Evolutionary conservation across 2,329 filamentous ascomycete genomes (phyloP), one percentile per base, ranked within the genome.

Genomic region (Aspergillaceae sp.): DNA sequence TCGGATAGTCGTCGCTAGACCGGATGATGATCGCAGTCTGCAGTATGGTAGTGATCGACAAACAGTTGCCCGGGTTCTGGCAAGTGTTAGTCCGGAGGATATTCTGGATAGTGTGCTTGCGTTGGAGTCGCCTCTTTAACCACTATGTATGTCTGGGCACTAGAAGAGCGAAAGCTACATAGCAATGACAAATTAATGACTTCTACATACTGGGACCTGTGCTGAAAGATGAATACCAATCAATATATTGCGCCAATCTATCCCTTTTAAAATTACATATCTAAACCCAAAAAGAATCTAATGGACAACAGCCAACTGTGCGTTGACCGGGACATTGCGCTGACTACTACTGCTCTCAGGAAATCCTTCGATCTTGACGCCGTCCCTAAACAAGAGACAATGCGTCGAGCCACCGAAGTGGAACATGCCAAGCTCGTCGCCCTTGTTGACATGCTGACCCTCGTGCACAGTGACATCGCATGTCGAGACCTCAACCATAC

Each of bases 11-110:
- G 77, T 96, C 46, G 80, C 84, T 0, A 67, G 70, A 1, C 77
- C 87, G 1, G 77, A 80, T 50, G 79, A 82, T 47, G 92, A 97
- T 69, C 77, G 89, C 41, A 96, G 89, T 63, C 77, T 95, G 72
- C 87, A 95, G 64, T 98, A 94, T 82, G 92, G 92, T 0, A 96
- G 91, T 64, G 82, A 85, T 44, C 55, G 84, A 0, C 74, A 77
- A 29, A 85, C 86, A 3, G 79, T 96, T 1, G 74, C 78, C 52
- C 74, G 76, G 10, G 55, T 89, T 42, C 67, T 96, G 2, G 79
- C 84, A 3, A 72, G 72, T 30, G 65, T 79, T 3, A 77, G 71
- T 1, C 68, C 74, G 2, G 76, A 79, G 43, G 71, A 73, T 49
- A 76, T 80, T 2, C 71, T 83, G 38, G 77, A 82, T 42, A 74